Evolutionary conservation across 2,329 filamentous ascomycete species (phyloP), one percentile per base, ranked within the genome.

Genomic region (Fusarium euwallaceae): DNA sequence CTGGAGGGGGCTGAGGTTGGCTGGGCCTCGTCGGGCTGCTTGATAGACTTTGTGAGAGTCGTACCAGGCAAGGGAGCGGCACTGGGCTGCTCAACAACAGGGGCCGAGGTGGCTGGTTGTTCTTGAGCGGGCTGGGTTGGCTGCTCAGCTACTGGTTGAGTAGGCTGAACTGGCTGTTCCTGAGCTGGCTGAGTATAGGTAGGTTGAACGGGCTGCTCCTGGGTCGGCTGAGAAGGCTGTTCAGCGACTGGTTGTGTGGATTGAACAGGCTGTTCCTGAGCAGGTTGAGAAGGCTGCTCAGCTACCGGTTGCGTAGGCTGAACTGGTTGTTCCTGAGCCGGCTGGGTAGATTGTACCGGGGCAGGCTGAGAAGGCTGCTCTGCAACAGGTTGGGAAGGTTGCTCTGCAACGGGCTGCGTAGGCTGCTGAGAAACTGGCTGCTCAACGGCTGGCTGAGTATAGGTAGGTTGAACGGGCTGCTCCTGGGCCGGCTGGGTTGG

Each of bases 41-140:
- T 75, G 71, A 82, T 78, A 37, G 79, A 76, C 36, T 81, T 78
- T 34, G 74, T 80, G 70, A 81, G 66, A 37, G 76, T 78, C 48
- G 72, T 79, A 4, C 67, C 67, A 4, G 70, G 51, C 16, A 68
- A 59, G 56, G 64, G 48, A n/a, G 69, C 39, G 12, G 70, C 56
- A 22, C 75, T 66, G 34, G 73, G 64, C 29, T 67, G 65, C 34
- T 70, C 67, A 6, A 60, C 29, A 27, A 63, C 51, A 11, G 41
- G 41, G 11, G 32, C 10, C 1, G 11, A 34, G 32, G 32, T 34
- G 32, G 32, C 11, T 34, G 32, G 32, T 34, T 34, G 32, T 34
- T 34, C 32, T 34, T 34, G 32, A 34, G 32, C 32, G 32, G 32
- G 32, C 32, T 34, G 32, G 32, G 32, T 34, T 12, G 32, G 32